A percentile compares a stretch with the other conserved stretches of the same genome.
phyloP scores from a whole-genome alignment of 192 early-diverging fungal species.

The Lobosporangium transversale region DNA sequence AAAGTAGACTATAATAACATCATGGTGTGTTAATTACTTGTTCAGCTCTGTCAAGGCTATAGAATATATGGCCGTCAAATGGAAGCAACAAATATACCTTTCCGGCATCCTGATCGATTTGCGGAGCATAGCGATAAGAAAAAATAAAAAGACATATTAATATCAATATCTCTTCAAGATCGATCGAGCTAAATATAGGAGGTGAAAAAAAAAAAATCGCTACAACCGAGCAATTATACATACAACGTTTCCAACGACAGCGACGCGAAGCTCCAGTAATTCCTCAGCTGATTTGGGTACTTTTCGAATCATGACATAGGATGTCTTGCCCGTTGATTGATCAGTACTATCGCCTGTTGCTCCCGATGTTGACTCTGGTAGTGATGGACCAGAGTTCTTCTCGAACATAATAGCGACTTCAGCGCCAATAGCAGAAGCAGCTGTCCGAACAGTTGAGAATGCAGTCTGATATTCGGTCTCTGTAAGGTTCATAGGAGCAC shows the following conservation, averaged over 20 bases:
- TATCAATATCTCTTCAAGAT: too few relatives aligned
- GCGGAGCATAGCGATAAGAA: background rate
- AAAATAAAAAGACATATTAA: too few relatives aligned
- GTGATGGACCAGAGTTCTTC: constrained; percentile 22
- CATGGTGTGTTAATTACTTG: background rate
- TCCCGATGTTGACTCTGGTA: background rate
- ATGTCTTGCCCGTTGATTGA: constrained; percentile 29
- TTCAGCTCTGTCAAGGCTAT: background rate
- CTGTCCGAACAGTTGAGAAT: constrained; percentile 49
- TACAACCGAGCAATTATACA: constrained; percentile 45
- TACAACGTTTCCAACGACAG: constrained; percentile 92
- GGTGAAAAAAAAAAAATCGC: background rate
- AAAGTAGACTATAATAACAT: constrained; percentile 69
- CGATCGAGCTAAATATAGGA: too few relatives aligned
- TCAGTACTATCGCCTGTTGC: constrained; percentile 4
- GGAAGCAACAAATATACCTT: constrained; percentile 59
- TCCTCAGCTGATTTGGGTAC: constrained; percentile 80
- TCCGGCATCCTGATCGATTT: constrained; percentile 63
- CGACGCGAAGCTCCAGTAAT: constrained; percentile 86
- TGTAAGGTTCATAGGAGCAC: constrained; percentile 71
- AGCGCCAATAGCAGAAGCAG: constrained; percentile 54
- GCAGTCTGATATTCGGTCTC: constrained; percentile 58
- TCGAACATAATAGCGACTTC: constrained; percentile 61
- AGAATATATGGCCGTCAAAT: too few relatives aligned
- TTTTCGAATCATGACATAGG: constrained; percentile 76